These are phyloP conservation scores for Buxus sempervirens DNA, from an alignment of 164 flowering plant species.

Conservation along the genomic window DNA sequence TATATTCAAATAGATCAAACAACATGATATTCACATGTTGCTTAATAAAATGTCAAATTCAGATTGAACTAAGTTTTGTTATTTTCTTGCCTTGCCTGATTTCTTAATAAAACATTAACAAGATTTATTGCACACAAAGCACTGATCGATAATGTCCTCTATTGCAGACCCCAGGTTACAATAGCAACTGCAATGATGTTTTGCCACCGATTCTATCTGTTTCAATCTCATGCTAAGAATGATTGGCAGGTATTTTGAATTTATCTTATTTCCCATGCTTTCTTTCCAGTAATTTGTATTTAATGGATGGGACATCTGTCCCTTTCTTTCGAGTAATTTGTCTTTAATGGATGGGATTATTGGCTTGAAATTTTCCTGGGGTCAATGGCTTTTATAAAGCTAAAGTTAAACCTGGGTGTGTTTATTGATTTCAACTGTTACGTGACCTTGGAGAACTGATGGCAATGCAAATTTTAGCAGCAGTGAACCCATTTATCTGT, in stretches of 20 bases:
- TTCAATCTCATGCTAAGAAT: conserved; percentile 64
- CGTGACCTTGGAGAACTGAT: no score
- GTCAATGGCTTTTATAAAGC: no score
- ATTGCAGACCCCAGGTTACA: conserved; percentile 55
- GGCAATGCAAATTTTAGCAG: no score
- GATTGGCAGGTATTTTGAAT: conserved; percentile 48
- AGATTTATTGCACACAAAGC: background rate
- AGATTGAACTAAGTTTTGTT: no score
- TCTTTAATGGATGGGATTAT: background rate
- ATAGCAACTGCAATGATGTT: conserved; percentile 59
- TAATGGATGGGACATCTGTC: background rate
- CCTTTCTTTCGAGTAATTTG: background rate
- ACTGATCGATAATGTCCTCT: conserved; percentile 7
- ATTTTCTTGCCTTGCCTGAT: background rate
- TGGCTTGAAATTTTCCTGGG: background rate
- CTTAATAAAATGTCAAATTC: no score
- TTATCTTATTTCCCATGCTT: background rate
- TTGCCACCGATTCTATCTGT: conserved; percentile 66
- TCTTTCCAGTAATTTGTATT: background rate
- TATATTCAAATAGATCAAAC: background rate
- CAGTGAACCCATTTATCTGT: no score
- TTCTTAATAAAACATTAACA: background rate
- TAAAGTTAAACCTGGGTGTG: no score
- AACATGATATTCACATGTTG: background rate
- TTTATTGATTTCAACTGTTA: no score